phyloP scores from a whole-genome alignment of 2,329 filamentous ascomycete genomes.

The Sclerotinia trifoliorum region DNA sequence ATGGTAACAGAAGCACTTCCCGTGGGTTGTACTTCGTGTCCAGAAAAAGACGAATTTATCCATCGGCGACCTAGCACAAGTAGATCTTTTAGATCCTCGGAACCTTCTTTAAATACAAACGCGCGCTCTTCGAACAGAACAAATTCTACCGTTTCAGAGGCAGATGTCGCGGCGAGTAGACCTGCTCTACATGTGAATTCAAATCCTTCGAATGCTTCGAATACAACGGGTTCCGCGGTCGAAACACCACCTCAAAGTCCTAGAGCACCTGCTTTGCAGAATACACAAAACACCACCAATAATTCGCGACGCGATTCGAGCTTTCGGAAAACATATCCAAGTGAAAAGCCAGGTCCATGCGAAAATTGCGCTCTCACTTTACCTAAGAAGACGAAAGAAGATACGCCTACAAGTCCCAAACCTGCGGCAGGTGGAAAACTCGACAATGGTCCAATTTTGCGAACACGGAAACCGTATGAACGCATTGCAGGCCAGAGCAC shows the following conservation, averaged over 20 bases:
- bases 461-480: conserved; percentile 60
- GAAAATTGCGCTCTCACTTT: conserved; percentile 68
- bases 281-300: conserved; percentile 32
- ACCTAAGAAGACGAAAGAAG: conserved; percentile 48
- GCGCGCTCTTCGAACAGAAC: conserved; percentile 25
- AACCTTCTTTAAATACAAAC: conserved; percentile 22
- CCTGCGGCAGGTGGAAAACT: conserved; percentile 20
- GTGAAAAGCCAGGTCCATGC: conserved; percentile 63
- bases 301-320: conserved; percentile 54
- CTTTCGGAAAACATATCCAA: conserved; percentile 62
- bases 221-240: conserved; percentile 45
- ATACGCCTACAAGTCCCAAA: conserved; percentile 24
- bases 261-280: conserved; percentile 43
- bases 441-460: conserved; percentile 52
- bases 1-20: conserved; percentile 69
- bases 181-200: neutral
- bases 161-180: conserved; percentile 23
- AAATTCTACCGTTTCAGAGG: conserved; percentile 27
- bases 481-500: conserved; percentile 48
- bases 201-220: conserved; percentile 28
- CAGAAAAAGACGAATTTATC: conserved; percentile 46
- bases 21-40: conserved; percentile 59
- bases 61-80: conserved; percentile 34
- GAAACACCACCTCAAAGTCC: conserved; percentile 61
- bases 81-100: conserved; percentile 32